Base-by-base conservation (phyloP, 495 filamentous ascomycete species). In the Tuber brumale region DNA sequence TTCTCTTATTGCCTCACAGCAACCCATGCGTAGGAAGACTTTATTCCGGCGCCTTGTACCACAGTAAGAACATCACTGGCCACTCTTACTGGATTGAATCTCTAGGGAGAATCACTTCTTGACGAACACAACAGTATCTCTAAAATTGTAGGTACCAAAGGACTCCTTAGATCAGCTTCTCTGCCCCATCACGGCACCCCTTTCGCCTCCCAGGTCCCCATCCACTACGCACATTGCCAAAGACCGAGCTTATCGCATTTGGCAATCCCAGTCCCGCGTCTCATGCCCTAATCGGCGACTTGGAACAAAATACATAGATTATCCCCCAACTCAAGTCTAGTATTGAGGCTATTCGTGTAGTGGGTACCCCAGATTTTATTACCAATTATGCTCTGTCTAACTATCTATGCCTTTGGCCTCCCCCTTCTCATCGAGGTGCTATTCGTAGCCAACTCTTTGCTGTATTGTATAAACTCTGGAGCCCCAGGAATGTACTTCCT, bases 401-500 rank as follows among this genome's bases (percentile, higher is more conserved):
- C 12, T 66, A 66, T 66, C 57, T 66, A 66, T 5, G 76, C 57
- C 75, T 85, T 86, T 27, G 85, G 83, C 57, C 85, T 85, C 12
- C 81, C 80, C 43, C 82, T 84, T 80, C 89, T 90, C 66, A 85
- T 82, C 81, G 89, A 91, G 35, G 92, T 93, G 37, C 88, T 87
- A 70, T 91, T 89, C 82, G 93, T 93, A 5, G 92, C 89, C 61
- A 95, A 86, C 81, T 94, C 94, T 84, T 92, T 93, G n/a, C 89
- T 88, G 83, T 91, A 99, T 10, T 92, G 91, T 51, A 99, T 88
- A 86, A 97, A 97, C 51, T 93, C 92, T 1, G 93, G 93, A 9
- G 91, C 86, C 8, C 94, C 95, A 2, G 94, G 95, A 41, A 99
- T 92, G 83, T 97, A 99, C 85, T 94, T 96, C 70, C 93, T 89